Percentiles rank a stretch among this genome's conserved stretches.
These are phyloP conservation scores for Syzygium malaccense DNA, from an alignment of 441 rosid genomes.

Conservation along the genomic window DNA sequence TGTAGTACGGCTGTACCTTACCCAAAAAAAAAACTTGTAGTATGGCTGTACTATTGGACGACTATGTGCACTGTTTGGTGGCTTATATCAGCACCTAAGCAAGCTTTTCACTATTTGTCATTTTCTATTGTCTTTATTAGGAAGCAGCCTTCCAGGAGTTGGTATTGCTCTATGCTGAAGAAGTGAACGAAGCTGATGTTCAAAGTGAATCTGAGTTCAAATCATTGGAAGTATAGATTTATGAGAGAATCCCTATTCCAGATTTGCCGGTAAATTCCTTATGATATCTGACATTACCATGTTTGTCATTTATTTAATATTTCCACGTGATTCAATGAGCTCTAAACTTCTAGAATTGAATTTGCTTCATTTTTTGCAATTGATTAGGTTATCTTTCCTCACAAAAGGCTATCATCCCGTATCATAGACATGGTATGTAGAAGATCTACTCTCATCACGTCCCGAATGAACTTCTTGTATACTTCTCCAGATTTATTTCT, in stretches of 20 bases:
- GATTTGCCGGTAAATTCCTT: constrained; percentile 67
- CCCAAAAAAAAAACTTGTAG: too few species aligned
- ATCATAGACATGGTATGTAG: constrained; percentile 84
- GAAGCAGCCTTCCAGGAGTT: constrained; percentile 94
- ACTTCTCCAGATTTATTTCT: neutral
- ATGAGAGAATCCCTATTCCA: constrained; percentile 86
- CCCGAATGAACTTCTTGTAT: neutral
- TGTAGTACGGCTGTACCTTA: neutral
- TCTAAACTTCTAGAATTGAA: neutral
- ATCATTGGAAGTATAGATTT: constrained; percentile 73
- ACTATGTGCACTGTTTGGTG: neutral
- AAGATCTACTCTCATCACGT: neutral
- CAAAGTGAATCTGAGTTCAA: constrained; percentile 42
- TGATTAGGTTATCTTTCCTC: constrained; percentile 81
- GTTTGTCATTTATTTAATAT: constrained; percentile 1
- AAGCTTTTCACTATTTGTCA: neutral
- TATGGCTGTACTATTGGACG: neutral
- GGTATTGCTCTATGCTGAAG: constrained; percentile 70
- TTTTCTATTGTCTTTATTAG: constrained; percentile 13
- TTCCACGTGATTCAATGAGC: neutral
- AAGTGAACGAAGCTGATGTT: constrained; percentile 31
- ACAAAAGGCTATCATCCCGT: constrained; percentile 92
- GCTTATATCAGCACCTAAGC: neutral
- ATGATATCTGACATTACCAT: constrained; percentile 13
- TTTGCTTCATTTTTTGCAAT: neutral